Percentiles rank a stretch among this genome's conserved stretches.
Conservation (phyloP, 2,329 filamentous ascomycete species). For the Chrysosphaeria jannelii region DNA sequence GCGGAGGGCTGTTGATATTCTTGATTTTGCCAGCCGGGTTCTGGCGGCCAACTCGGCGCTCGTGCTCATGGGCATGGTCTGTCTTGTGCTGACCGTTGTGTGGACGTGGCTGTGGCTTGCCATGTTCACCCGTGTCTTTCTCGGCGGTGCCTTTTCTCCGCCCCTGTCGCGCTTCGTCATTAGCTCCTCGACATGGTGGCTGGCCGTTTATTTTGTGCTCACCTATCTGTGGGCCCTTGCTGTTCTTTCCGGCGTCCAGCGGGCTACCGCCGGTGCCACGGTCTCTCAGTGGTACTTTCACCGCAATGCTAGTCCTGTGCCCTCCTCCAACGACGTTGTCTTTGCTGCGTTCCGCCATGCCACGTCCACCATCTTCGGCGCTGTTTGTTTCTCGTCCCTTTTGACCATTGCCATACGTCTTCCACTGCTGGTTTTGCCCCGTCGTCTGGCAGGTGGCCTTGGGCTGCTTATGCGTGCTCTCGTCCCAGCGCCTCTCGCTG, state of each 20-base stretch:
- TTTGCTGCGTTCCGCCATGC: constrained; percentile 58
- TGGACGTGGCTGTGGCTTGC: constrained; percentile 94
- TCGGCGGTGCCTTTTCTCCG: constrained; percentile 58
- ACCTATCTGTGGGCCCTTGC: constrained; percentile 90
- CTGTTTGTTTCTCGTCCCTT: constrained; percentile 66
- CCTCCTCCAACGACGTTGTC: constrained; percentile 55
- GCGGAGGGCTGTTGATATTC: constrained; percentile 54
- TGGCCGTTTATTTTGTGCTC: constrained; percentile 72
- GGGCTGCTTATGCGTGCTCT: constrained; percentile 35
- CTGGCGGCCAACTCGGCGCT: constrained; percentile 61
- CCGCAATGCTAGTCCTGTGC: constrained; percentile 48
- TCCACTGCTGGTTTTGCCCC: constrained; percentile 58
- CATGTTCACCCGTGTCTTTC: constrained; percentile 89
- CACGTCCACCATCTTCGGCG: constrained; percentile 64
- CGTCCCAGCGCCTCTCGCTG: constrained; percentile 58
- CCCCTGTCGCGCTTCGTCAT: constrained; percentile 40
- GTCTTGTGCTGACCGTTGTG: constrained; percentile 41
- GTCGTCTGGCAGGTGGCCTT: constrained; percentile 30
- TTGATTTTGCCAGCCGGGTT: constrained; percentile 79
- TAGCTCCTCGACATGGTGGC: constrained; percentile 73
- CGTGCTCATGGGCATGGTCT: constrained; percentile 53
- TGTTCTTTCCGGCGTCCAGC: constrained; percentile 64
- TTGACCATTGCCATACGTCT: constrained; percentile 54
- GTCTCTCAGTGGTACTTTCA: constrained; percentile 99
- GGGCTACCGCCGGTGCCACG: constrained; percentile 73